A percentile compares a stretch with the other conserved stretches of the same genome.
These are phyloP conservation scores for Streptanthus diversifolius DNA, from an alignment of 345 rosid species.

Conservation along the genomic window DNA sequence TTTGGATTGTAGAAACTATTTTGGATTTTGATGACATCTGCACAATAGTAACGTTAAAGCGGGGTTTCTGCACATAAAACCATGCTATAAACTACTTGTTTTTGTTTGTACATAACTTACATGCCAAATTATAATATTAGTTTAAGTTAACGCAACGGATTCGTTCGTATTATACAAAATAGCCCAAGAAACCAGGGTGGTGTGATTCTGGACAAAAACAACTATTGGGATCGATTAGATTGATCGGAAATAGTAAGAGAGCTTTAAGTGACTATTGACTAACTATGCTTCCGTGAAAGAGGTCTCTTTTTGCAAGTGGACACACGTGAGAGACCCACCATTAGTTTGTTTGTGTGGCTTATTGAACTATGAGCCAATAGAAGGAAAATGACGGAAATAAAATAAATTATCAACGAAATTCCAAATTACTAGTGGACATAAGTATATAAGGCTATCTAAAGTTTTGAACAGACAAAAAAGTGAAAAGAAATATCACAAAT, in stretches of 20 bases:
- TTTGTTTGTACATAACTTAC: too few relatives aligned
- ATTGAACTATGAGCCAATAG: background rate
- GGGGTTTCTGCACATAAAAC: too few relatives aligned
- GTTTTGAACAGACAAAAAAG: background rate
- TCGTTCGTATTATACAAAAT: background rate
- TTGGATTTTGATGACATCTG: too few relatives aligned
- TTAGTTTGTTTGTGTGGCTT: background rate
- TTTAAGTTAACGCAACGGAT: background rate
- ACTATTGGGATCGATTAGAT: background rate
- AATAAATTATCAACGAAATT: background rate
- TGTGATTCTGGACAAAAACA: background rate
- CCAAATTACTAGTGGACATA: background rate
- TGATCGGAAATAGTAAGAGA: background rate
- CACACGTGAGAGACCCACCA: constrained; percentile 8
- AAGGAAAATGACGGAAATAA: background rate
- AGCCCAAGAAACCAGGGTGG: background rate
- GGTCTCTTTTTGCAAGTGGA: constrained; percentile 24
- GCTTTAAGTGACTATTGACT: constrained; percentile 24
- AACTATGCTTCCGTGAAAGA: constrained; percentile 28
- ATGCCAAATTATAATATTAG: too few relatives aligned
- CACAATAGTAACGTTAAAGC: too few relatives aligned
- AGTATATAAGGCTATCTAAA: background rate
- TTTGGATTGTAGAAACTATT: too few relatives aligned
- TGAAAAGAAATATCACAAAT: background rate
- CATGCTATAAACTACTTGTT: too few relatives aligned